Evolutionary conservation across 2,329 filamentous ascomycete genomes (phyloP).

Genomic region (Botrytis fragariae): DNA sequence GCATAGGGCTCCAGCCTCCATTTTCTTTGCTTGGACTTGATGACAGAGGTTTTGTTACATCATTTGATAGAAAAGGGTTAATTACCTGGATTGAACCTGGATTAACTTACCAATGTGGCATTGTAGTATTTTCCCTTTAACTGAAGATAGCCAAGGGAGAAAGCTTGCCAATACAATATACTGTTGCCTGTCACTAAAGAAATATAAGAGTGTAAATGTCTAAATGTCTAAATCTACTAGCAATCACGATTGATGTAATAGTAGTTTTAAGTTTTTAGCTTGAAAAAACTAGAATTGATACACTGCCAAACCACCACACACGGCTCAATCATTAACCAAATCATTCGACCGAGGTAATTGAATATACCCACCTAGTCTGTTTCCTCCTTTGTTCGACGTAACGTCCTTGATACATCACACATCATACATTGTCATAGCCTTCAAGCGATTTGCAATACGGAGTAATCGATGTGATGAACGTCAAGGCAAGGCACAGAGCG

Average conservation of each 20-base stretch:
- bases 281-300: neutral
- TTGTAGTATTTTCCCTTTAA: constrained; percentile 3
- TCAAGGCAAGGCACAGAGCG: neutral
- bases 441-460: neutral
- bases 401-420: neutral
- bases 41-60: constrained; percentile 7
- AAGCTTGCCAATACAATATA: neutral
- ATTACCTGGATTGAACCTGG: neutral
- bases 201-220: neutral
- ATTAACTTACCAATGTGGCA: neutral
- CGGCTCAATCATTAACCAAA: neutral
- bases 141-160: neutral
- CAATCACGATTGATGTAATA: neutral
- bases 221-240: neutral
- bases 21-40: constrained; percentile 9
- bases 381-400: neutral
- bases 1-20: constrained; percentile 20
- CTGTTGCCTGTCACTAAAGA: neutral
- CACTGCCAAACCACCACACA: neutral
- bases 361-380: neutral
- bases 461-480: neutral
- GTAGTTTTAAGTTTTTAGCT: neutral
- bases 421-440: neutral
- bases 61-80: constrained; percentile 1
- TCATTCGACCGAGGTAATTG: neutral